Evolutionary conservation across 805 yeast genomes (phyloP), one percentile per base, ranked within the genome.

Genomic region (Cyberlindnera mycetangii): DNA sequence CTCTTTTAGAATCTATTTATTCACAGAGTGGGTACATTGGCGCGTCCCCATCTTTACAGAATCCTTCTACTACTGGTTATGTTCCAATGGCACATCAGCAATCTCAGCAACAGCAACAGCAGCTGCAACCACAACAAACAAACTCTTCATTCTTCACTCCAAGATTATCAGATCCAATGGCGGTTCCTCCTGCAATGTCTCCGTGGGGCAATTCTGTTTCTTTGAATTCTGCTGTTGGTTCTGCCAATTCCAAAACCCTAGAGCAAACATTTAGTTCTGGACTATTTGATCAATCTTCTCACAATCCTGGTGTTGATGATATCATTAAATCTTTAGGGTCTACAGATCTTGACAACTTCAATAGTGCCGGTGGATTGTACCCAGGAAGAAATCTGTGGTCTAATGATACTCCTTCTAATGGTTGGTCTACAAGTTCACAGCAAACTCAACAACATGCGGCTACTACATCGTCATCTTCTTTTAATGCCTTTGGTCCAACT

Each of bases 341-440:
- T 2, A 39, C 47, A 5, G 34, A 39, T 10, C 47, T 44, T 22
- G 47, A 44, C 17, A 39, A 30, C 30, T 44, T 44, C 41, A 44
- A 32, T 37, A 37, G 22, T 32, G 38, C 35, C 15, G 41, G 41
- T 20, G 48, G 47, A 3, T 12, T 44, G 15, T 44, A 40, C 32
- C 28, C 48, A 5, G 40, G 45, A 11, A 33, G 44, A 20, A 38
- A 43, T 32, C 22, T 40, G 30, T 45, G 44, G 44, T 25, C 22
- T 12, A 36, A 17, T 21, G 38, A 44, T 33, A 34, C 25, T 11
- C 14, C 16, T 12, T 24, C 41, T n/a, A 44, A 40, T 32, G 43
- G 47, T 15, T 39, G 42, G 42, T 25, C 39, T 16, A 27, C 25
- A n/a, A 14, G 37, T 11, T 12, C 36, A 18, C 31, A 25, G 3